Evolutionary conservation across 2,329 filamentous ascomycete species (phyloP).

Genomic region (Fusarium xylarioides): DNA sequence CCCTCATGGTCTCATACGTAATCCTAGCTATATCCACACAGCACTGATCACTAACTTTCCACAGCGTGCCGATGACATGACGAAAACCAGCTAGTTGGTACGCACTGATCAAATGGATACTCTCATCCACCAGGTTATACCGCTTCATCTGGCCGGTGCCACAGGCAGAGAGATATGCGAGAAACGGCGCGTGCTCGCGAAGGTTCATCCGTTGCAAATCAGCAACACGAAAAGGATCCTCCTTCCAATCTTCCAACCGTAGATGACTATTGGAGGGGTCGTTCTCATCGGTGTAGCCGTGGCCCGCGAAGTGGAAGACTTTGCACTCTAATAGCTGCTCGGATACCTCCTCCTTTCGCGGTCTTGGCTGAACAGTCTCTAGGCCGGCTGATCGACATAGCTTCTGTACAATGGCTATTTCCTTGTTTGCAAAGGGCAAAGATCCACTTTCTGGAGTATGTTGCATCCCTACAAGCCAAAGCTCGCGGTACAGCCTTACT

Average conservation of each 20-base stretch:
- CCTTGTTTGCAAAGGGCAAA: accelerated
- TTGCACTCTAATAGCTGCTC: accelerated
- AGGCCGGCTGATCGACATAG: accelerated
- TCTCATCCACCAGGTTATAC: background rate
- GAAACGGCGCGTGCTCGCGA: accelerated
- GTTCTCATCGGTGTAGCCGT: accelerated
- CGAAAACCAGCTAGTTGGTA: background rate
- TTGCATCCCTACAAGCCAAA: background rate
- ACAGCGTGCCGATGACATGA: background rate
- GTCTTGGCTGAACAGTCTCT: accelerated
- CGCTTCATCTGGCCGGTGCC: background rate
- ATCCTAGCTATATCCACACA: background rate
- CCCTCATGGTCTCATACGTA: background rate
- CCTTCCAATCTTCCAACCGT: accelerated
- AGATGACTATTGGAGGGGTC: background rate
- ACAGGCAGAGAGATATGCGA: background rate
- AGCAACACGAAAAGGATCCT: accelerated
- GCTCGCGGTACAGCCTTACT: accelerated
- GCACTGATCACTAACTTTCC: background rate
- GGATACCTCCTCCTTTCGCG: accelerated
- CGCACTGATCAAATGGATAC: background rate
- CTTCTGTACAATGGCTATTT: background rate
- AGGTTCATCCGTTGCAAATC: accelerated
- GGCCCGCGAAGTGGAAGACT: background rate
- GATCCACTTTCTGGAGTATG: background rate